A percentile compares a stretch with the other conserved stretches of the same genome.
phyloP scores from a whole-genome alignment of 129 eudicot species.

The Pittosporum tobira region DNA sequence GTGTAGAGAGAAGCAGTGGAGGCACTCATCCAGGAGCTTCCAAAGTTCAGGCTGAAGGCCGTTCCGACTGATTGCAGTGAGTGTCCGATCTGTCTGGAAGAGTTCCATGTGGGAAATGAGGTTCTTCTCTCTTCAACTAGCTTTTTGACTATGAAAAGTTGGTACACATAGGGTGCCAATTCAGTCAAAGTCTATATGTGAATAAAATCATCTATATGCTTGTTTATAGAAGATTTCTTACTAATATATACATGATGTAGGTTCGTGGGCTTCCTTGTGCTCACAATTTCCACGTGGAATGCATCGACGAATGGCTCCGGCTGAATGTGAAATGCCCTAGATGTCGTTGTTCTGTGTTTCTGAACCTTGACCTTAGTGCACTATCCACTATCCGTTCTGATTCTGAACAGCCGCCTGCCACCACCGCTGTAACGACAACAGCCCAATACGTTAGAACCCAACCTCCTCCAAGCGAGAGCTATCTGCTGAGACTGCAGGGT shows the following conservation, averaged over 20 bases:
- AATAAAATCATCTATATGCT: neutral
- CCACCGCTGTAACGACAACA: conserved; percentile 39
- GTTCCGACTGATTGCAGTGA: conserved; percentile 97
- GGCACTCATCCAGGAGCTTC: conserved; percentile 78
- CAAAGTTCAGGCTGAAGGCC: conserved; percentile 67
- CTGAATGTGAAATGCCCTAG: conserved; percentile 85
- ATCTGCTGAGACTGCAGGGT: conserved; percentile 61
- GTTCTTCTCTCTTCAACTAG: conserved; percentile 42
- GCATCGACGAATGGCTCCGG: conserved; percentile 96
- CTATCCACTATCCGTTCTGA: conserved; percentile 50
- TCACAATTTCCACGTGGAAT: conserved; percentile 85
- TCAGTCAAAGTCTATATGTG: neutral
- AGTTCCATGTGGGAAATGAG: conserved; percentile 82
- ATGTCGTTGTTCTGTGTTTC: conserved; percentile 86
- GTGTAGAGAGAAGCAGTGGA: conserved; percentile 74
- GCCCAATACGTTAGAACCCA: conserved; percentile 62
- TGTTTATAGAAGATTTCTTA: neutral
- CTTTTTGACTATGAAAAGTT: too few relatives aligned
- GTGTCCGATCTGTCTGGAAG: conserved; percentile 97
- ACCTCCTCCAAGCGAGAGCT: conserved; percentile 74
- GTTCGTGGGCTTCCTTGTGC: conserved; percentile 98
- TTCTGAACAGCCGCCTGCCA: conserved; percentile 35
- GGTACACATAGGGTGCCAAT: neutral
- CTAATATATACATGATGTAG: conserved; percentile 19
- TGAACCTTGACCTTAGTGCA: conserved; percentile 59